Percentiles rank a stretch among this genome's conserved stretches.
phyloP scores from a whole-genome alignment of 768 basidiomycete genomes.

The Gelatoporia subvermispora region DNA sequence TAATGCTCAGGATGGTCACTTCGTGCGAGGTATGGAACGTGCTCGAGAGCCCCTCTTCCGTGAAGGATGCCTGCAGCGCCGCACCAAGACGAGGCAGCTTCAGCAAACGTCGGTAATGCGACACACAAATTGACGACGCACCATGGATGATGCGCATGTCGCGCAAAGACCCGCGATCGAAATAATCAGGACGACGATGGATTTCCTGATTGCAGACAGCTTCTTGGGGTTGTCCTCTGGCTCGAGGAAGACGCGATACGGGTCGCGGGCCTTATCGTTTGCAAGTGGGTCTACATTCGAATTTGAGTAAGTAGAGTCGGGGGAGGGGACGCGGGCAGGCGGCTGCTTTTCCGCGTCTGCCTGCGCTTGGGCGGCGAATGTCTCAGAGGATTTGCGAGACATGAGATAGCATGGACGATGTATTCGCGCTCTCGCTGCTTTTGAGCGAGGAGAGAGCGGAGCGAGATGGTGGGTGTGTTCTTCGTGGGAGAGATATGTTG shows the following conservation, averaged over 20 bases:
- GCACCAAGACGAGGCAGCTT: neutral
- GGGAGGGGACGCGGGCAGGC: too few relatives aligned
- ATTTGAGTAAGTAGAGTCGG: too few relatives aligned
- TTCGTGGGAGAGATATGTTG: too few relatives aligned
- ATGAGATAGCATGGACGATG: neutral
- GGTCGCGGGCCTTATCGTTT: conserved; percentile 2
- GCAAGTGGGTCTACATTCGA: too few relatives aligned
- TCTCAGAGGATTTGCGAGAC: conserved; percentile 1
- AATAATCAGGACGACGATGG: conserved; percentile 22
- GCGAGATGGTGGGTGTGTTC: too few relatives aligned
- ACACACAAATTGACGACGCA: conserved; percentile 24
- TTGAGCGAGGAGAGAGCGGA: too few relatives aligned
- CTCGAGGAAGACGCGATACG: conserved; percentile 15
- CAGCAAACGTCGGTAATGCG: neutral
- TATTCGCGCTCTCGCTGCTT: too few relatives aligned
- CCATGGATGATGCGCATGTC: conserved; percentile 54
- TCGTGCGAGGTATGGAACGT: conserved; percentile 50
- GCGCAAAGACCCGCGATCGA: conserved; percentile 19
- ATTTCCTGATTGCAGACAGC: conserved; percentile 16
- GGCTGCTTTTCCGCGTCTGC: conserved; percentile 1
- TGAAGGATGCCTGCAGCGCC: conserved; percentile 46
- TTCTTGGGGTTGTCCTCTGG: conserved; percentile 23
- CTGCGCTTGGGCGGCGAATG: neutral
- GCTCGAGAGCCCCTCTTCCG: conserved; percentile 52
- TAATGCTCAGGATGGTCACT: conserved; percentile 45